These are phyloP conservation scores for Porcisia hertigi DNA, from an alignment of 208 protist genomes.

Conservation along the genomic window DNA sequence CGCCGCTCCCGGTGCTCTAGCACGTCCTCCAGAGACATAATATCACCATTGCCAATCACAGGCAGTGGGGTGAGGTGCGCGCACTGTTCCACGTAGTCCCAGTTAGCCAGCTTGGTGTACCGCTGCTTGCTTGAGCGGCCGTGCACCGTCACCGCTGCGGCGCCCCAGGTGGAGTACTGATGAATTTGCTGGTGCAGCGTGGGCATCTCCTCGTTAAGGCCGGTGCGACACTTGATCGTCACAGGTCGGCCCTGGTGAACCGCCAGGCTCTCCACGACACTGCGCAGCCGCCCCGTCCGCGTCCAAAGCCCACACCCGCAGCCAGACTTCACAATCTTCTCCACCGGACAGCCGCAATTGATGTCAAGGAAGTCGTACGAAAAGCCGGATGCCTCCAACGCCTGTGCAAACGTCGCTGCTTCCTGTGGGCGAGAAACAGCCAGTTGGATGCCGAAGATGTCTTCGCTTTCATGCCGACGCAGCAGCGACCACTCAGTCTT, in stretches of 20 bases:
- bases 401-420: slow-evolving; percentile 58
- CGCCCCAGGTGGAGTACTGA: slow-evolving; percentile 84
- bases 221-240: slow-evolving; percentile 92
- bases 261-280: slow-evolving; percentile 66
- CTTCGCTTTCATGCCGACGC: slow-evolving; percentile 91
- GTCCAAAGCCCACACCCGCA: slow-evolving; percentile 91
- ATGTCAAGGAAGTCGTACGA: slow-evolving; percentile 96
- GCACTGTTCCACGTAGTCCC: slow-evolving; percentile 95
- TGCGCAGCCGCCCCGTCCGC: slow-evolving; percentile 63
- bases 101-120: slow-evolving; percentile 95
- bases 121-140: slow-evolving; percentile 94
- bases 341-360: slow-evolving; percentile 96
- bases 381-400: slow-evolving; percentile 74
- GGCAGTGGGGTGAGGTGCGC: slow-evolving; percentile 71
- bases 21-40: slow-evolving; percentile 89
- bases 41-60: slow-evolving; percentile 95
- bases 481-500: slow-evolving; percentile 94
- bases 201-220: slow-evolving; percentile 68
- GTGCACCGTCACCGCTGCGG: slow-evolving; percentile 93
- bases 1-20: slow-evolving; percentile 43
- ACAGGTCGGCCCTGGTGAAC: slow-evolving; percentile 76
- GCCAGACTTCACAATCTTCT: slow-evolving; percentile 87
- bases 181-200: slow-evolving; percentile 90
- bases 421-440: slow-evolving; percentile 67
- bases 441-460: slow-evolving; percentile 96